Evolutionary conservation across 2,329 filamentous ascomycete species (phyloP).

Genomic region (Microsporum ferrugineum): DNA sequence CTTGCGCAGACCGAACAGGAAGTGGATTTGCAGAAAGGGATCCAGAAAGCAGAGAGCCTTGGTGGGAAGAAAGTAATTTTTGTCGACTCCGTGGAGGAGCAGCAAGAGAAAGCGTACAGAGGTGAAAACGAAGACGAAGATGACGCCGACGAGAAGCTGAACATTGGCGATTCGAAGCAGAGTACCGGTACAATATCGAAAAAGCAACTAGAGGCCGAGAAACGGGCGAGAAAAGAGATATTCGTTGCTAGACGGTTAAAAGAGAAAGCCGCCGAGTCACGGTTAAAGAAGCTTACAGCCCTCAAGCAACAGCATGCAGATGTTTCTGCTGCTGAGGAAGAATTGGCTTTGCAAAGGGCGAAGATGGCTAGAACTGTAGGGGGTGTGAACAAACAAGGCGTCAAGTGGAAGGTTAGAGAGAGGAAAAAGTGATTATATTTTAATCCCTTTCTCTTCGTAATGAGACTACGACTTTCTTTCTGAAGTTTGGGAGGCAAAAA

Average conservation of each 20-base stretch:
- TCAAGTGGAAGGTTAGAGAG: slow-evolving; percentile 54
- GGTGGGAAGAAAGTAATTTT: slow-evolving; percentile 29
- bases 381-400: slow-evolving; percentile 51
- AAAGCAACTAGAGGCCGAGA: slow-evolving; percentile 35
- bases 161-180: slow-evolving; percentile 11
- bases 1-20: slow-evolving; percentile 40
- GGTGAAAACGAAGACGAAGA: slow-evolving; percentile 16
- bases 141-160: slow-evolving; percentile 13
- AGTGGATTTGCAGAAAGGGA: slow-evolving; percentile 29
- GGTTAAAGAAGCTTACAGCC: slow-evolving; percentile 40
- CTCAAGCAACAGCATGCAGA: slow-evolving; percentile 45
- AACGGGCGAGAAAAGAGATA: slow-evolving; percentile 28
- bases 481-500: background rate
- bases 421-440: slow-evolving; percentile 40
- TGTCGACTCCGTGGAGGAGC: slow-evolving; percentile 29
- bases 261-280: slow-evolving; percentile 39
- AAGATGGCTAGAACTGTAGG: slow-evolving; percentile 51
- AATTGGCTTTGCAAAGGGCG: slow-evolving; percentile 48
- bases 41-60: slow-evolving; percentile 17
- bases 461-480: background rate
- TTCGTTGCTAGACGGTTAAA: slow-evolving; percentile 36
- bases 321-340: slow-evolving; percentile 44
- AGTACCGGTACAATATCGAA: slow-evolving; percentile 29
- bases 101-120: slow-evolving; percentile 20
- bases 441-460: background rate